A percentile compares a stretch with the other conserved stretches of the same genome.
Evolutionary conservation across 805 yeast genomes (phyloP).

Genomic region (Suhomyces xylopsoci): DNA sequence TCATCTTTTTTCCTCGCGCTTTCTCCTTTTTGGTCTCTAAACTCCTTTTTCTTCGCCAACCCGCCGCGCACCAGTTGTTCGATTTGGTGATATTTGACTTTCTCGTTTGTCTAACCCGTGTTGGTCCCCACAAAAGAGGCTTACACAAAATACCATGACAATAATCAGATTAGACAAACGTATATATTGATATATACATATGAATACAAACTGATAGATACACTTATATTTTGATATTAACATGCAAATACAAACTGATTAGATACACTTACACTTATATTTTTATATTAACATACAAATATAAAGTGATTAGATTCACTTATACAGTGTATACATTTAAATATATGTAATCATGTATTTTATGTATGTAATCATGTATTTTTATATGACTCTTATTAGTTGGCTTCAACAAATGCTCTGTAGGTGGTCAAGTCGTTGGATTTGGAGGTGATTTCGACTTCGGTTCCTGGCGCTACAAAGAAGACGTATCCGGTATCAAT

Average conservation of each 20-base stretch:
- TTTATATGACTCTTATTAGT: too few relatives aligned
- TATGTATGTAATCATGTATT: too few relatives aligned
- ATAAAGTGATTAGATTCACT: too few relatives aligned
- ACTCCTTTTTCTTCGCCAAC: neutral
- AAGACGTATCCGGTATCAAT: constrained; percentile 75
- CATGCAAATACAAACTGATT: too few relatives aligned
- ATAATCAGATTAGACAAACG: too few relatives aligned
- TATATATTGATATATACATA: too few relatives aligned
- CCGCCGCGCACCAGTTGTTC: neutral
- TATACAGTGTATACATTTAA: too few relatives aligned
- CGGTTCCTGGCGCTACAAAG: constrained; percentile 77
- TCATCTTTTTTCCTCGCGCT: neutral
- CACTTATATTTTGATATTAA: too few relatives aligned
- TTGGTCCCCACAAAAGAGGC: neutral
- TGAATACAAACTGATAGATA: too few relatives aligned
- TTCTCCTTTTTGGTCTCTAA: neutral
- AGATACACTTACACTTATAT: too few relatives aligned
- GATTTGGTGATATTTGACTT: neutral
- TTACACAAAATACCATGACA: neutral
- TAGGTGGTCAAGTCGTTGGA: constrained; percentile 68
- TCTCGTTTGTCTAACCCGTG: neutral
- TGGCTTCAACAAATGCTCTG: constrained; percentile 84
- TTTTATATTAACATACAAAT: too few relatives aligned
- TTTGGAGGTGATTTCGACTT: constrained; percentile 55
- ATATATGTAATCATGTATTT: too few relatives aligned